Evolutionary conservation across 768 basidiomycete genomes (phyloP).

Genomic region (Lentinula guzmanii): DNA sequence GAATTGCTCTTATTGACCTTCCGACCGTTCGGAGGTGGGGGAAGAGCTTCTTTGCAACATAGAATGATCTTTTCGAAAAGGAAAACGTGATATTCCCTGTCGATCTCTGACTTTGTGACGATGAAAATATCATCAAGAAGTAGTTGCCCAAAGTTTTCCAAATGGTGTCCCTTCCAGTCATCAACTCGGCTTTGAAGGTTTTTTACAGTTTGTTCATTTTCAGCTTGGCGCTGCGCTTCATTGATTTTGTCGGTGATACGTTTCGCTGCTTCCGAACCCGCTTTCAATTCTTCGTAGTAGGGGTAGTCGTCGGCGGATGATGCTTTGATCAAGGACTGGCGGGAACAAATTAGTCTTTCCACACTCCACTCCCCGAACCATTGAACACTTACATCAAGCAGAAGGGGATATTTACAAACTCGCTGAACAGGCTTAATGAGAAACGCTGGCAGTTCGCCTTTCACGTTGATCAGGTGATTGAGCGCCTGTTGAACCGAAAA

Average conservation of each 20-base stretch:
- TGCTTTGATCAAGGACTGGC: conserved; percentile 71
- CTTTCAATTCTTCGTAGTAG: conserved; percentile 74
- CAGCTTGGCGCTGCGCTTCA: conserved; percentile 86
- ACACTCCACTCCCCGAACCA: not conserved
- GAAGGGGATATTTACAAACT: conserved; percentile 95
- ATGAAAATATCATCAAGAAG: conserved; percentile 93
- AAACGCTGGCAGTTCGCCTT: conserved; percentile 91
- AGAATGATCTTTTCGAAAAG: conserved; percentile 98
- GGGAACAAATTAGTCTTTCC: conserved; percentile 6
- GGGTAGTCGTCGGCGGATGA: conserved; percentile 58
- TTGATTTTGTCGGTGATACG: conserved; percentile 95
- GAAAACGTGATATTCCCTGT: conserved; percentile 98
- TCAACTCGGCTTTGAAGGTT: conserved; percentile 83
- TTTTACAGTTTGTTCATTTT: conserved; percentile 88
- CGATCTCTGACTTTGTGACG: conserved; percentile 93
- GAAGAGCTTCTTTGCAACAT: conserved; percentile 90
- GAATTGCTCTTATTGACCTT: conserved; percentile 82
- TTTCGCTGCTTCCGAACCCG: conserved; percentile 81
- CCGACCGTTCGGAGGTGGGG: conserved; percentile 50
- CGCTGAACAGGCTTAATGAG: conserved; percentile 98
- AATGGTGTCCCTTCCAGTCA: conserved; percentile 98
- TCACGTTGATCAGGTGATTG: conserved; percentile 82
- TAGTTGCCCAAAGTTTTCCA: conserved; percentile 90
- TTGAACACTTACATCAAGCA: conserved; percentile 68
- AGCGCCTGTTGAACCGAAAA: conserved; percentile 54